A percentile compares a stretch with the other conserved stretches of the same genome.
These are phyloP conservation scores for Dactylellina leptospora DNA, from an alignment of 2,329 filamentous ascomycete species.

Conservation along the genomic window DNA sequence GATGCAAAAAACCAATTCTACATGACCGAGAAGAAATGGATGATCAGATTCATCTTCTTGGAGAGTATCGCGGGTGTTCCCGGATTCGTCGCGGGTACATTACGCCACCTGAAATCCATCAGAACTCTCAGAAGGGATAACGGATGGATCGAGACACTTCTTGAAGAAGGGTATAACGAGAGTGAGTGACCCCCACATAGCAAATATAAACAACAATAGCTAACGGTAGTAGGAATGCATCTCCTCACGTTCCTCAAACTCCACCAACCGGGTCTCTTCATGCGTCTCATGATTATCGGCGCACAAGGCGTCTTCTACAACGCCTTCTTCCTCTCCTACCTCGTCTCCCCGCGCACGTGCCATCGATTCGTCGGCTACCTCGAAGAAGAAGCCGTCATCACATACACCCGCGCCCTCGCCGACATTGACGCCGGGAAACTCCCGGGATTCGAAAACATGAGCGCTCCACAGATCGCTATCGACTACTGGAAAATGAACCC, in stretches of 20 bases:
- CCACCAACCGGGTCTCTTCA: constrained; percentile 84
- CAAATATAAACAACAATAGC: background rate
- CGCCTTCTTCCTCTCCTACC: constrained; percentile 85
- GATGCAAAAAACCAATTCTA: constrained; percentile 69
- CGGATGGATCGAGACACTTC: constrained; percentile 90
- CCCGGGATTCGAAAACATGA: constrained; percentile 80
- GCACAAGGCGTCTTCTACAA: constrained; percentile 99
- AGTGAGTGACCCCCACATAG: constrained; percentile 60
- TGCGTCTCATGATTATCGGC: constrained; percentile 88
- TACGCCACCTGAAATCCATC: constrained; percentile 85
- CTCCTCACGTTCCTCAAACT: constrained; percentile 92
- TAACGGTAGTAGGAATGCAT: constrained; percentile 70
- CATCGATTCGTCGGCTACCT: constrained; percentile 97
- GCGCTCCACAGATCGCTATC: constrained; percentile 86
- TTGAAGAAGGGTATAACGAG: constrained; percentile 92
- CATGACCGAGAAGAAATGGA: constrained; percentile 87
- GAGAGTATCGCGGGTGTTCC: constrained; percentile 95
- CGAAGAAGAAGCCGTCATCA: constrained; percentile 95
- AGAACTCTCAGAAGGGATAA: constrained; percentile 89
- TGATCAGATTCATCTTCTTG: constrained; percentile 88
- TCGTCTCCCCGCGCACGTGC: constrained; percentile 83
- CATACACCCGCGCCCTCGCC: constrained; percentile 86
- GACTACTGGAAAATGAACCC: constrained; percentile 94
- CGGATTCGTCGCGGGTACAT: constrained; percentile 95
- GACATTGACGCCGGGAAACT: constrained; percentile 87